These are phyloP conservation scores for Chytriomyces sp. DNA, from an alignment of 192 early-diverging fungal species.

Conservation along the genomic window DNA sequence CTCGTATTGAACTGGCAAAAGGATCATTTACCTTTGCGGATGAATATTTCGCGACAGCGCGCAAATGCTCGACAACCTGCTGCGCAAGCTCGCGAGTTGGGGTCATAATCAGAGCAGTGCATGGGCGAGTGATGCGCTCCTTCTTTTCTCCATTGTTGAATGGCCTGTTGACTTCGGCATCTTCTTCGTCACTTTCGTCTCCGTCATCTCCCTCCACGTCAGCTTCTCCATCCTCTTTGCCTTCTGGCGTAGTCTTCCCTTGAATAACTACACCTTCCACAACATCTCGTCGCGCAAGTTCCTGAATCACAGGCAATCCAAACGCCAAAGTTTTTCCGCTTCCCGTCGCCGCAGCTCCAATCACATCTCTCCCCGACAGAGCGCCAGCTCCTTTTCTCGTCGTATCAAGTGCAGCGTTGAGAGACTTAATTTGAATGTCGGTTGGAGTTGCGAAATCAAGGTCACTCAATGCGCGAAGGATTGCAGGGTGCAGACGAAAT, in stretches of 20 bases:
- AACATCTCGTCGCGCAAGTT: constrained; percentile 43
- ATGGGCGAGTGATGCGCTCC: constrained; percentile 22
- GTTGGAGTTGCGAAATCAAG: constrained; percentile 80
- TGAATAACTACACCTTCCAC: constrained; percentile 11
- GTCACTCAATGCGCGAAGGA: constrained; percentile 73
- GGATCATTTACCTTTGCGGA: constrained; percentile 29
- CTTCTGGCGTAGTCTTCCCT: constrained; percentile 5
- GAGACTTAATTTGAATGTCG: constrained; percentile 81
- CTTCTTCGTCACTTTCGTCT: constrained; percentile 35
- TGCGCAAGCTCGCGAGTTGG: constrained; percentile 96
- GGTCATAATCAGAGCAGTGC: constrained; percentile 78
- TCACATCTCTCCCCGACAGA: constrained; percentile 68
- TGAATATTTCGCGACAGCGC: constrained; percentile 39
- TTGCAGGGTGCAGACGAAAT: constrained; percentile 59
- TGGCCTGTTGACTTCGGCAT: constrained; percentile 13
- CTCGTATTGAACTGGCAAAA: neutral
- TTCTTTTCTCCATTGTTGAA: constrained; percentile 12
- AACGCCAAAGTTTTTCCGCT: constrained; percentile 84
- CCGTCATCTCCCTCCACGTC: constrained; percentile 46
- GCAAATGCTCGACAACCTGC: constrained; percentile 88
- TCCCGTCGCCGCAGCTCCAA: constrained; percentile 91
- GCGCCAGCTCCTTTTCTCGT: constrained; percentile 18
- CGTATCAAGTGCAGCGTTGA: constrained; percentile 72
- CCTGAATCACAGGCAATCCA: constrained; percentile 89
- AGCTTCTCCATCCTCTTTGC: constrained; percentile 78